Base-by-base conservation (phyloP, 2,329 filamentous ascomycete genomes). In the Scedosporium aurantiacum region DNA sequence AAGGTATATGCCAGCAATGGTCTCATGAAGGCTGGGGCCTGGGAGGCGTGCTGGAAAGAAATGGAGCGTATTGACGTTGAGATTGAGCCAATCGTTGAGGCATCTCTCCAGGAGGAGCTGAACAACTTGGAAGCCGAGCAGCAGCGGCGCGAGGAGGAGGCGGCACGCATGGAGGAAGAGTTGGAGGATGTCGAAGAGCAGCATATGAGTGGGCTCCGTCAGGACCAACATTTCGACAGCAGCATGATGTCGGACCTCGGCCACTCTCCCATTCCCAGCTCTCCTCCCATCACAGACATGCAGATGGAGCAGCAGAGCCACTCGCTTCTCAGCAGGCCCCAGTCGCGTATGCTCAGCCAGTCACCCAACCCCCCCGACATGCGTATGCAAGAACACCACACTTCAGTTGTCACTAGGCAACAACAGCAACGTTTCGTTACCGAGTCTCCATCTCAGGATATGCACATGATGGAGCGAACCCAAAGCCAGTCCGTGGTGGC, bases 11-110 rank as follows among this genome's bases (percentile, higher is more conserved):
- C 94, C 0, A 93, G 91, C 60, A 99, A 97, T 72, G 94, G 94
- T 0, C 77, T 97, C 57, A 96, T 99, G 90, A 84, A 86, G 63
- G 87, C 90, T 4, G 91, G 91, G 0, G 93, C 94, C 0, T 99
- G 94, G 94, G 84, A 84, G 4, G 92, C 92, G 2, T 93, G 90
- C 63, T 99, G 93, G 93, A 89, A 85, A 67, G 93, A 97, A 73
- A 99, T 99, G 94, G 94, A 99, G 75, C 84, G 93, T n/a, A 90
- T 97, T 0, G 94, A 99, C 69, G 90, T 96, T 1, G 93, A 97
- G 73, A 84, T 99, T 60, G 84, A 89, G 67, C 89, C 94, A 3
- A 82, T 87, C 68, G 80, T 91, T 10, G 82, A 85, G 18, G 72
- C 82, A 0, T 73, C 78, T 1, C 70, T 87, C 12, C 79, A 85